phyloP scores from a whole-genome alignment of 179 eudicot species.

The Nepenthes alata region DNA sequence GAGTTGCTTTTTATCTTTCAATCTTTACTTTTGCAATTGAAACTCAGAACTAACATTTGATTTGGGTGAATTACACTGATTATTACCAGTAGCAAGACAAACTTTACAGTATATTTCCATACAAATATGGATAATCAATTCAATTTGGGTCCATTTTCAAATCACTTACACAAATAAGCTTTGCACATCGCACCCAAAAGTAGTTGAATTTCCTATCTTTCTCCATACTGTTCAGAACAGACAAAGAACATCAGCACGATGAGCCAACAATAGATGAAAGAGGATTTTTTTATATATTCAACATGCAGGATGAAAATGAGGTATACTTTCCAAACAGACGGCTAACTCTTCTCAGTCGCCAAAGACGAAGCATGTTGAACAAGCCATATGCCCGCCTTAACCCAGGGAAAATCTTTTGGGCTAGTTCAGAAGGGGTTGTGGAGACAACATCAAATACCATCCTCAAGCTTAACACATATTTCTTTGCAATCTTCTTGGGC shows the following conservation, averaged over 20 bases:
- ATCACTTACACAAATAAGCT: constrained; percentile 69
- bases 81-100: too few species aligned
- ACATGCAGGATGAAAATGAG: background rate
- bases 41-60: background rate
- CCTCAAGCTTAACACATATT: constrained; percentile 45
- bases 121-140: too few species aligned
- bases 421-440: constrained; percentile 64
- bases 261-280: background rate
- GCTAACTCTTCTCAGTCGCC: constrained; percentile 92
- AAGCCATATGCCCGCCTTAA: constrained; percentile 44
- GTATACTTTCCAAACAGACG: constrained; percentile 55
- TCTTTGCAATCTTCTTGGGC: constrained; percentile 59
- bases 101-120: too few species aligned
- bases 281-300: background rate
- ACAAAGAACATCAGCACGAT: background rate
- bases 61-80: too few species aligned
- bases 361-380: constrained; percentile 83
- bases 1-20: too few species aligned
- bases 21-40: background rate
- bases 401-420: constrained; percentile 36
- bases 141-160: background rate
- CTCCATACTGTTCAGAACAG: constrained; percentile 50
- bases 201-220: constrained; percentile 77
- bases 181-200: constrained; percentile 72
- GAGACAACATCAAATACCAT: constrained; percentile 65